Percentiles rank a stretch among this genome's conserved stretches.
These are phyloP conservation scores for Diaporthe citriasiana DNA, from an alignment of 2,329 filamentous ascomycete genomes.

Conservation along the genomic window DNA sequence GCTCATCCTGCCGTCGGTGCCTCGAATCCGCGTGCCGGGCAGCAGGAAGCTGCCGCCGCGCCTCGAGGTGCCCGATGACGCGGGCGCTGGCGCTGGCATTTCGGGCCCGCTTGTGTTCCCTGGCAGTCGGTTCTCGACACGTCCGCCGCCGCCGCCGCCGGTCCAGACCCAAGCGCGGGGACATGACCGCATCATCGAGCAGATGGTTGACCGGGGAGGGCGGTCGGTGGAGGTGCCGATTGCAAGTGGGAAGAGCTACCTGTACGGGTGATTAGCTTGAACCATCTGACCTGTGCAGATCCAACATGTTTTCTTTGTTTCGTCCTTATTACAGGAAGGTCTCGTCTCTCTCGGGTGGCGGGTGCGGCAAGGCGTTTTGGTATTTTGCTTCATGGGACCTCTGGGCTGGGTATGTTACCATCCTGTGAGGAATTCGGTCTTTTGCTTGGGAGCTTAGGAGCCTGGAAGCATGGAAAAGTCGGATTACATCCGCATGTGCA, in stretches of 20 bases:
- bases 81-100: constrained; percentile 47
- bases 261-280: constrained; percentile 51
- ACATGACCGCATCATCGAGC: constrained; percentile 42
- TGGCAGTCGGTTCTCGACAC: constrained; percentile 38
- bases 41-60: constrained; percentile 56
- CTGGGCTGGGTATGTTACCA: neutral
- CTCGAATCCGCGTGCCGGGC: constrained; percentile 57
- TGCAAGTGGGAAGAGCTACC: constrained; percentile 52
- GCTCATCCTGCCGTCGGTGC: constrained; percentile 55
- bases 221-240: constrained; percentile 50
- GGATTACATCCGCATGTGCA: neutral
- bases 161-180: neutral
- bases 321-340: neutral
- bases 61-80: constrained; percentile 43
- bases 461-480: constrained; percentile 6
- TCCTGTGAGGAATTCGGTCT: neutral
- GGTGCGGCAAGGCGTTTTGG: constrained; percentile 23
- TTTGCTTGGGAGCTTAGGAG: constrained; percentile 25
- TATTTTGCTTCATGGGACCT: neutral
- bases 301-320: neutral
- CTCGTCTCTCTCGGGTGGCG: neutral
- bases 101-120: constrained; percentile 48
- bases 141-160: constrained; percentile 33
- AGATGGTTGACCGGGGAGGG: constrained; percentile 25
- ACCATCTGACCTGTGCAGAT: neutral